Evolutionary conservation across 768 basidiomycete genomes (phyloP).

Genomic region (Sarcodon aspratus): DNA sequence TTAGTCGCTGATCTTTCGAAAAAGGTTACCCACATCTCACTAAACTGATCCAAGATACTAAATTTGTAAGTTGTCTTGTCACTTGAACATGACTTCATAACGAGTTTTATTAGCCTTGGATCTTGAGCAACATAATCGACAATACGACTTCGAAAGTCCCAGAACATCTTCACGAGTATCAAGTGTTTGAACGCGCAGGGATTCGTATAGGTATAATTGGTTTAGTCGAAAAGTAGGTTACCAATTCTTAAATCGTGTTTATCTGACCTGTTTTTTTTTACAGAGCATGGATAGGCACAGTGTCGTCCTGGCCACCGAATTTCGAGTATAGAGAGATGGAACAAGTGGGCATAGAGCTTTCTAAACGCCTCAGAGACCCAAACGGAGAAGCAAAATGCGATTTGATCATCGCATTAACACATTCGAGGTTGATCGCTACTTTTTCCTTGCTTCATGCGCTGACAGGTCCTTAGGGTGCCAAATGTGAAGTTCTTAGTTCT

Average conservation of each 20-base stretch:
- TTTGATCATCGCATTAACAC: constrained; percentile 77
- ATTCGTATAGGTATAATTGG: constrained; percentile 74
- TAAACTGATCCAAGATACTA: constrained; percentile 59
- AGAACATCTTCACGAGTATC: constrained; percentile 44
- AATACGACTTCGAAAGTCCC: constrained; percentile 52
- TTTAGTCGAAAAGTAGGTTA: constrained; percentile 67
- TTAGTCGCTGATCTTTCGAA: background rate
- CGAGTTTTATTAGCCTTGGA: constrained; percentile 54
- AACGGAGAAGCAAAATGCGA: constrained; percentile 62
- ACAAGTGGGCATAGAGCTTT: constrained; percentile 61
- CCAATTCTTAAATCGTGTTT: background rate
- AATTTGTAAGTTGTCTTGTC: constrained; percentile 42
- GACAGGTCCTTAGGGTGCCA: constrained; percentile 13
- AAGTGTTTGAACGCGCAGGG: constrained; percentile 59
- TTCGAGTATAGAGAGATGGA: constrained; percentile 74
- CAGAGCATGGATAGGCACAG: constrained; percentile 85
- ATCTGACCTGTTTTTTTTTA: background rate
- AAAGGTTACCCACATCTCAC: constrained; percentile 54
- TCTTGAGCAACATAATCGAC: constrained; percentile 82
- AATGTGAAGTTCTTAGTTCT: constrained; percentile 12
- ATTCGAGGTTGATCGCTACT: constrained; percentile 43
- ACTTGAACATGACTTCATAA: background rate
- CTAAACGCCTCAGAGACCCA: constrained; percentile 61
- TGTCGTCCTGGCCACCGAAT: constrained; percentile 75
- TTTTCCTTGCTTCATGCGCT: background rate